Base-by-base conservation (phyloP, 495 filamentous ascomycete genomes). In the Xylaria sp. region DNA sequence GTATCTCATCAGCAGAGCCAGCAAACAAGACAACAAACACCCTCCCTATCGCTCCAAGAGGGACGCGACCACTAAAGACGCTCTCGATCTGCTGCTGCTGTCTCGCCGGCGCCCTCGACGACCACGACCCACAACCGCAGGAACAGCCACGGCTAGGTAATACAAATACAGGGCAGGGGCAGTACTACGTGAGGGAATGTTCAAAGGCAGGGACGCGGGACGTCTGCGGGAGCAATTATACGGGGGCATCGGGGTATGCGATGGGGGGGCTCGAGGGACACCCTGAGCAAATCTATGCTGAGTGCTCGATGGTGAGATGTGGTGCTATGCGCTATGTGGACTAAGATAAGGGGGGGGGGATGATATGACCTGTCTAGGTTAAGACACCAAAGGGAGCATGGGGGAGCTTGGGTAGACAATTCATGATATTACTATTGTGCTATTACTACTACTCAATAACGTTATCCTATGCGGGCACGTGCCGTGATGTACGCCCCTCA, bases 101-200 rank as follows among this genome's bases (percentile, higher is more conserved):
- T 31, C 24, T 55, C 12, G 52, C 26, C 26, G 17, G 52, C 31
- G 52, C 26, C 26, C 1, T 61, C 8, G 59, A 62, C 37, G 59
- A 31, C 35, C 40, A 21, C 37, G 44, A 31, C 37, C 37, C 1
- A 19, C 19, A 1, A 19, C 5, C n/a, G 33, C 3, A 2, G 1
- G 64, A 21, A n/a, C n/a, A n/a, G n/a, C n/a, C n/a, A n/a, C n/a
- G n/a, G n/a, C n/a, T n/a, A n/a, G n/a, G n/a, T n/a, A n/a, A n/a
- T n/a, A n/a, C n/a, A n/a, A n/a, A n/a, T n/a, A n/a, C n/a, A n/a
- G n/a, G n/a, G n/a, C n/a, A n/a, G n/a, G n/a, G n/a, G n/a, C n/a
- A n/a, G n/a, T n/a, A n/a, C n/a, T 70, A 57, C 43, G 48, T 67
- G 12, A 21, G 68, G 50, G 55, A 55, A 46, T 73, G 61, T 50